These are phyloP conservation scores for Naumovozyma dairenensis DNA, from an alignment of 805 yeast genomes.

Conservation along the genomic window DNA sequence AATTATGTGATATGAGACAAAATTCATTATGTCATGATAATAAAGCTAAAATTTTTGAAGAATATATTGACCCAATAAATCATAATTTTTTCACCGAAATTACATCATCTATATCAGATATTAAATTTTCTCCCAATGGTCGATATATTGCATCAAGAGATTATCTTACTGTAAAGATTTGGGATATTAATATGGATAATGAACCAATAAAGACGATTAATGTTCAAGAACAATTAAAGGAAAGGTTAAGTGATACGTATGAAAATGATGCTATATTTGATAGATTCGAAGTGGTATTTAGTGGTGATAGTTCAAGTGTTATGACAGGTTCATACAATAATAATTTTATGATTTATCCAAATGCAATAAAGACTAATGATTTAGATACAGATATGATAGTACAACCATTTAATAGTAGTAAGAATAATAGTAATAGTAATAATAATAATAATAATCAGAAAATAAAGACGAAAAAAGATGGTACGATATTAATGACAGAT, in stretches of 20 bases:
- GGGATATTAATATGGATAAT: slow-evolving; percentile 97
- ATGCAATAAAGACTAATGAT: slow-evolving; percentile 42
- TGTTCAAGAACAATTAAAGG: slow-evolving; percentile 91
- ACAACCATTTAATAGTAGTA: slow-evolving; percentile 1
- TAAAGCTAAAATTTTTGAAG: slow-evolving; percentile 82
- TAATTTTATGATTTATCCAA: slow-evolving; percentile 93
- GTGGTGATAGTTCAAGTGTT: slow-evolving; percentile 84
- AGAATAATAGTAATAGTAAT: slow-evolving; percentile 3
- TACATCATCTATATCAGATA: slow-evolving; percentile 88
- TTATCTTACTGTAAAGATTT: slow-evolving; percentile 91
- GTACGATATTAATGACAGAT: slow-evolving; percentile 4
- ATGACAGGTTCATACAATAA: slow-evolving; percentile 98
- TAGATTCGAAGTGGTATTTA: slow-evolving; percentile 91
- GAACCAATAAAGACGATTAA: slow-evolving; percentile 90
- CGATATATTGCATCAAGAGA: slow-evolving; percentile 94
- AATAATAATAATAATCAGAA: slow-evolving; percentile 3
- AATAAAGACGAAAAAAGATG: slow-evolving; percentile 2
- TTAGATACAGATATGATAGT: slow-evolving; percentile 4
- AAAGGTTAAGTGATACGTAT: slow-evolving; percentile 89
- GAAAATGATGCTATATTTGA: slow-evolving; percentile 98
- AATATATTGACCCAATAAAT: slow-evolving; percentile 81
- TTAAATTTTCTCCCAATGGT: slow-evolving; percentile 85
- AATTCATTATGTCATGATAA: slow-evolving; percentile 80
- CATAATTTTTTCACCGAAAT: slow-evolving; percentile 97
- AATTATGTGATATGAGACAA: slow-evolving; percentile 92